These are phyloP conservation scores for Pelargonium cotyledonis DNA, from an alignment of 441 rosid genomes.

Conservation along the genomic window DNA sequence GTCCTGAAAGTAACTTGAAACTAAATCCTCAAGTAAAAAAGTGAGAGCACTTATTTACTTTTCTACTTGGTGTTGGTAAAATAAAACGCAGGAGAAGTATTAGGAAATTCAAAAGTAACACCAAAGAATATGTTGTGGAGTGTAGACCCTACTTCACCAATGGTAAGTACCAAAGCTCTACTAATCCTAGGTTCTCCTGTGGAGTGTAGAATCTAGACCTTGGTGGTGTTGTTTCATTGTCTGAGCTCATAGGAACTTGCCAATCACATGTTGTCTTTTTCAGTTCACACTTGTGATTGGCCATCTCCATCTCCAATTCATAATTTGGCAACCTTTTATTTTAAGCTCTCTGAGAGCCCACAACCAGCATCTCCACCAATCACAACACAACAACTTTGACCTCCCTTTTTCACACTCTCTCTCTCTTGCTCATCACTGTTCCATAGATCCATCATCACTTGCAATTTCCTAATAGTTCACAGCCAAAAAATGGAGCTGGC, in stretches of 20 bases:
- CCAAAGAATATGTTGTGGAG: no score
- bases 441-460: slow-evolving; percentile 18
- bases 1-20: no score
- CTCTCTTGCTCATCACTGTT: slow-evolving; percentile 23
- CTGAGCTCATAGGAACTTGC: slow-evolving; percentile 10
- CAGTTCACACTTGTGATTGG: slow-evolving; percentile 26
- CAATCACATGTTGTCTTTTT: slow-evolving; percentile 29
- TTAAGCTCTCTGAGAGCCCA: slow-evolving; percentile 30
- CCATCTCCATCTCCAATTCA: background rate
- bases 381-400: slow-evolving; percentile 60
- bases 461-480: background rate
- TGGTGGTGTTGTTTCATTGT: background rate
- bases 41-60: no score
- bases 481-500: slow-evolving; percentile 12
- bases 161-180: background rate
- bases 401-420: slow-evolving; percentile 22
- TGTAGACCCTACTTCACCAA: no score
- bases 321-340: slow-evolving; percentile 11
- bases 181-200: background rate
- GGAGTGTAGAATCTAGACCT: background rate
- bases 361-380: slow-evolving; percentile 45
- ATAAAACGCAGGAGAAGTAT: no score
- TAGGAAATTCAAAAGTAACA: no score
- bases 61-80: no score
- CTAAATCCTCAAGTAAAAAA: no score